These are phyloP conservation scores for Pulveroboletus sp. DNA, from an alignment of 768 basidiomycete genomes.

Conservation along the genomic window DNA sequence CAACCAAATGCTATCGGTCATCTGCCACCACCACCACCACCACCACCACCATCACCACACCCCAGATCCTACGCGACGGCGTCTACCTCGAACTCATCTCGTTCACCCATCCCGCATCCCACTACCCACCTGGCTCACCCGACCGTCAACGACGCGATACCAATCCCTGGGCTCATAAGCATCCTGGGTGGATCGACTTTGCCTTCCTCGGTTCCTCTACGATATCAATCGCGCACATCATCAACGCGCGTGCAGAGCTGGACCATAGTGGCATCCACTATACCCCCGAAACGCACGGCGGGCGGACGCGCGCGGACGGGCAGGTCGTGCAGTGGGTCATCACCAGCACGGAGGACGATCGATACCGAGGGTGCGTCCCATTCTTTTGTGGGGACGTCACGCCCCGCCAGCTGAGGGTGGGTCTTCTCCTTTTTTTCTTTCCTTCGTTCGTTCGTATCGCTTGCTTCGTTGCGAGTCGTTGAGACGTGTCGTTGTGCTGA, in stretches of 20 bases:
- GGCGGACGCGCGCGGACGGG: conserved; percentile 54
- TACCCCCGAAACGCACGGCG: conserved; percentile 43
- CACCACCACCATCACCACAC: not conserved
- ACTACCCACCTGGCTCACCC: conserved; percentile 50
- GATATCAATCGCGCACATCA: conserved; percentile 42
- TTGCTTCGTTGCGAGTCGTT: no score
- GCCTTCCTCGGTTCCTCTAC: conserved; percentile 54
- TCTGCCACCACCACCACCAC: not conserved
- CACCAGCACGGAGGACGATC: conserved; percentile 32
- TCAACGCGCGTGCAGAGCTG: conserved; percentile 46
- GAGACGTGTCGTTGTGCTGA: not conserved
- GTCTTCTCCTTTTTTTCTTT: conserved; percentile 8
- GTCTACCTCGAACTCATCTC: conserved; percentile 67
- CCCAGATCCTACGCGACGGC: conserved; percentile 37
- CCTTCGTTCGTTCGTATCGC: no score
- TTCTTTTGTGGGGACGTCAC: conserved; percentile 78
- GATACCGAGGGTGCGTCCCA: conserved; percentile 40
- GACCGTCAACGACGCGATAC: conserved; percentile 39
- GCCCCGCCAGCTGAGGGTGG: conserved; percentile 52
- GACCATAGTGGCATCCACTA: conserved; percentile 43
- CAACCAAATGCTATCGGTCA: not conserved
- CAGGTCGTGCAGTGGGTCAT: conserved; percentile 56
- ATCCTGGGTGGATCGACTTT: conserved; percentile 65
- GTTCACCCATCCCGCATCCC: conserved; percentile 51
- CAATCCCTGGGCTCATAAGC: conserved; percentile 50